phyloP scores from a whole-genome alignment of 768 basidiomycete genomes.

The Kwoniella sp. region DNA sequence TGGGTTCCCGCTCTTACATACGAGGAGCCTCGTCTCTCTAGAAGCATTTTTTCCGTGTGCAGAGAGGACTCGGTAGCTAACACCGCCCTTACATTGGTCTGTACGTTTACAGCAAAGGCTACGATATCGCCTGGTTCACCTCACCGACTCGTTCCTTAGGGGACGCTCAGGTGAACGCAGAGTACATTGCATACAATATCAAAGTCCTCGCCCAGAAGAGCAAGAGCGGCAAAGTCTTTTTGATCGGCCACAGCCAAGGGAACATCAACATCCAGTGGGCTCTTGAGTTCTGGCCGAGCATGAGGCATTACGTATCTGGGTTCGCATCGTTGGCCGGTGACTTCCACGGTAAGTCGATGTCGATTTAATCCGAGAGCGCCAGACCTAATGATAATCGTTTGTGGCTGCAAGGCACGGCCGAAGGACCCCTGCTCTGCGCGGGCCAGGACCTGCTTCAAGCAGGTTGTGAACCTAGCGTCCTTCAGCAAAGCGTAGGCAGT shows the following conservation, averaged over 20 bases:
- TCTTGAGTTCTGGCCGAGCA: slow-evolving; percentile 43
- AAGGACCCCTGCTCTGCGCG: slow-evolving; percentile 30
- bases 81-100: neutral
- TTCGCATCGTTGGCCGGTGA: slow-evolving; percentile 42
- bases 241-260: slow-evolving; percentile 47
- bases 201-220: slow-evolving; percentile 31
- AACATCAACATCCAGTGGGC: slow-evolving; percentile 39
- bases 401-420: slow-evolving; percentile 23
- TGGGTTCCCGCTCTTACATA: too few species aligned
- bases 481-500: slow-evolving; percentile 44
- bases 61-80: too few species aligned
- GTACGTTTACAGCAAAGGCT: slow-evolving; percentile 24
- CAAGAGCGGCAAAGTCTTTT: slow-evolving; percentile 40
- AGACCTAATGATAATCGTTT: too few species aligned
- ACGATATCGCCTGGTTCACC: slow-evolving; percentile 47
- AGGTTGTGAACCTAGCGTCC: slow-evolving; percentile 40
- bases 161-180: slow-evolving; percentile 43
- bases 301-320: slow-evolving; percentile 26
- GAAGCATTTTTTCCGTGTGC: too few species aligned
- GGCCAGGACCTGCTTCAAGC: slow-evolving; percentile 23
- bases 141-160: slow-evolving; percentile 32
- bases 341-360: slow-evolving; percentile 37
- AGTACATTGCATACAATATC: slow-evolving; percentile 48
- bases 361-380: neutral
- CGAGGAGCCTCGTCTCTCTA: too few species aligned